These are phyloP conservation scores for Daldinia eschscholtzii DNA, from an alignment of 2,329 filamentous ascomycete species.

Conservation along the genomic window DNA sequence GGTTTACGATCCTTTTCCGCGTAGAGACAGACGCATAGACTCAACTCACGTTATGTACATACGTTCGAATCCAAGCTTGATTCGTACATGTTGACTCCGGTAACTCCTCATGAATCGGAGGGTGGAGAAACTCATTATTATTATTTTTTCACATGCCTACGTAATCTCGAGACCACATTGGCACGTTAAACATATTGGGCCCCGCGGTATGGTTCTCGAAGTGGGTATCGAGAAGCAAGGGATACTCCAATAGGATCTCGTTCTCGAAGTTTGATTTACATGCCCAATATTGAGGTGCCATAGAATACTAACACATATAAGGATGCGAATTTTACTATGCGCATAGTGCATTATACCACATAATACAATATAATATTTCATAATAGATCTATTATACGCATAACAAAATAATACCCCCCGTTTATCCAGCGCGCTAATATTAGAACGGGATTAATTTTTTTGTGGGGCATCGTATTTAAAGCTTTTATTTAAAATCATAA, in stretches of 20 bases:
- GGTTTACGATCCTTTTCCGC: slow-evolving; percentile 13
- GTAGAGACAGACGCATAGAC: slow-evolving; percentile 1
- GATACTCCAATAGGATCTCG: slow-evolving; percentile 20
- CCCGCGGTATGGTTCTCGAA: slow-evolving; percentile 26
- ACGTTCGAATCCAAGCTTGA: neutral
- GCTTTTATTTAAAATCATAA: no score
- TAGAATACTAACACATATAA: neutral
- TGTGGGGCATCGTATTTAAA: no score
- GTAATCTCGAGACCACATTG: slow-evolving; percentile 25
- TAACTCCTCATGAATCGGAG: slow-evolving; percentile 10
- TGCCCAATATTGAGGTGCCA: slow-evolving; percentile 4
- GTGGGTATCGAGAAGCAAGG: slow-evolving; percentile 30
- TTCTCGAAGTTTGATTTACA: slow-evolving; percentile 12
- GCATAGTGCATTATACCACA: neutral
- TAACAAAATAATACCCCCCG: no score
- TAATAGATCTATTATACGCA: no score
- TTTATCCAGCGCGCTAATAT: no score
- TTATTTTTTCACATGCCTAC: slow-evolving; percentile 20
- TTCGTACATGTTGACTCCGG: slow-evolving; percentile 8
- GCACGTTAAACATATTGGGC: slow-evolving; percentile 14
- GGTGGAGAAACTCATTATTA: neutral
- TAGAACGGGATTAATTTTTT: no score
- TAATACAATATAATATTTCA: no score
- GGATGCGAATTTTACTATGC: neutral
- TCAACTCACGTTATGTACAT: slow-evolving; percentile 12